Conservation (phyloP, 2,329 filamentous ascomycete species). For the Camillea tinctor region DNA sequence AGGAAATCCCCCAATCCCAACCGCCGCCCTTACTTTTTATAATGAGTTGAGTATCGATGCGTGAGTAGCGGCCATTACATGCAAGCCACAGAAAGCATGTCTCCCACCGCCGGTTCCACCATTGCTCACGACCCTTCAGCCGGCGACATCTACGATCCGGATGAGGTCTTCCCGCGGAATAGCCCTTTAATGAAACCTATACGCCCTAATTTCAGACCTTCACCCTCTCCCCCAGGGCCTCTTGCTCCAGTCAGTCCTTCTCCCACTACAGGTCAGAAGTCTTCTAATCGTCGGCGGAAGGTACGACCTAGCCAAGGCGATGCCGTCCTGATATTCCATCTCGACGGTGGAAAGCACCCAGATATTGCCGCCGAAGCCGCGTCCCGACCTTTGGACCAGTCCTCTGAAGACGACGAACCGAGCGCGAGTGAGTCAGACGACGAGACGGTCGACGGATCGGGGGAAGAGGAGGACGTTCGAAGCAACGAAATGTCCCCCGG, state of each 20-base stretch:
- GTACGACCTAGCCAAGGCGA: conserved; percentile 58
- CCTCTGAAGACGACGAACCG: conserved; percentile 44
- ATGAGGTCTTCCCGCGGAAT: conserved; percentile 45
- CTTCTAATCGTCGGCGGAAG: conserved; percentile 54
- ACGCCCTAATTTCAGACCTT: conserved; percentile 47
- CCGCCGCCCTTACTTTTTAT: conserved; percentile 13
- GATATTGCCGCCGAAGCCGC: conserved; percentile 62
- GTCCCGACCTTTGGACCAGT: conserved; percentile 49
- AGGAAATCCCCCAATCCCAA: neutral
- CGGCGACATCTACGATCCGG: conserved; percentile 45
- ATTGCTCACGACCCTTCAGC: conserved; percentile 32
- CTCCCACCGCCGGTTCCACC: conserved; percentile 30
- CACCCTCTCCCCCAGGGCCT: conserved; percentile 49
- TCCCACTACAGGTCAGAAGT: conserved; percentile 41
- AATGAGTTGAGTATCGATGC: conserved; percentile 32
- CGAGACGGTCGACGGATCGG: conserved; percentile 25
- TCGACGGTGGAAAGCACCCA: conserved; percentile 62
- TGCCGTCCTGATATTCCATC: conserved; percentile 63
- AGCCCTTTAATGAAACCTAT: conserved; percentile 40
- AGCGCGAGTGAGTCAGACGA: conserved; percentile 29
- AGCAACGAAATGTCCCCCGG: conserved; percentile 34
- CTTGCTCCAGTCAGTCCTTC: conserved; percentile 44
- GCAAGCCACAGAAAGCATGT: conserved; percentile 32
- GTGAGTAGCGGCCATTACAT: conserved; percentile 33
- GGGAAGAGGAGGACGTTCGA: conserved; percentile 31